Base-by-base conservation (phyloP, 2,329 filamentous ascomycete genomes). In the Aspergillus jensenii region DNA sequence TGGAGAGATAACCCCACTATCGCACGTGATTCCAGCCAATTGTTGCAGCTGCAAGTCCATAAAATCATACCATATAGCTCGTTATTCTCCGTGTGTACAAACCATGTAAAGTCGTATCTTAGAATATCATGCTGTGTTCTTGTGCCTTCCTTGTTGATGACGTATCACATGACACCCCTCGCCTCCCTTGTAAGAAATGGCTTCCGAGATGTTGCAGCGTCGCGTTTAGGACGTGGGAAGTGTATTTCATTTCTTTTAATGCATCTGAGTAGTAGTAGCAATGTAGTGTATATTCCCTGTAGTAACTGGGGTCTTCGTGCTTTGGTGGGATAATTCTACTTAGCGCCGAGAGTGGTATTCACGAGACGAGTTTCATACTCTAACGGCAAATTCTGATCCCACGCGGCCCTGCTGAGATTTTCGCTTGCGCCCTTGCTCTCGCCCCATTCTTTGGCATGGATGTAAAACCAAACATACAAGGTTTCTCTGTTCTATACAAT, bases 331-430 rank as follows among this genome's bases (percentile, higher is more conserved):
- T 40, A 37, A 51, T 7, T 44, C 17, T 25, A 7, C 35, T 14
- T 37, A 37, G 8, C n/a, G 23, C 21, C 44, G 44, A 46, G 44
- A 17, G 23, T 31, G 44, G 21, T 45, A 45, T 45, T 40, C 17
- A 37, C 27, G 46, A 49, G 46, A 27, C 35, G 27, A 31, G 33
- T 41, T 39, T 51, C 48, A 51, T 51, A 51, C 25, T 37, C 21
- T 25, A 25, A 25, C 56, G 54, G 61, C 56, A 61, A 59, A 58
- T 48, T 60, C 56, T 51, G 43, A 47, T 27, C 43, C 46, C 52
- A 56, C 39, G 21, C 27, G 19, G 19, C 21, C 12, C 21, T 19
- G 15, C 35, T 37, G 35, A 37, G 15, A 37, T 37, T 37, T 37
- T 37, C 35, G 35, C 35, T n/a, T n/a, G 15, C 35, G 35, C 35